Percentiles rank a stretch among this genome's conserved stretches.
phyloP scores from a whole-genome alignment of 2,329 filamentous ascomycete genomes.

The Alternaria brassicae region DNA sequence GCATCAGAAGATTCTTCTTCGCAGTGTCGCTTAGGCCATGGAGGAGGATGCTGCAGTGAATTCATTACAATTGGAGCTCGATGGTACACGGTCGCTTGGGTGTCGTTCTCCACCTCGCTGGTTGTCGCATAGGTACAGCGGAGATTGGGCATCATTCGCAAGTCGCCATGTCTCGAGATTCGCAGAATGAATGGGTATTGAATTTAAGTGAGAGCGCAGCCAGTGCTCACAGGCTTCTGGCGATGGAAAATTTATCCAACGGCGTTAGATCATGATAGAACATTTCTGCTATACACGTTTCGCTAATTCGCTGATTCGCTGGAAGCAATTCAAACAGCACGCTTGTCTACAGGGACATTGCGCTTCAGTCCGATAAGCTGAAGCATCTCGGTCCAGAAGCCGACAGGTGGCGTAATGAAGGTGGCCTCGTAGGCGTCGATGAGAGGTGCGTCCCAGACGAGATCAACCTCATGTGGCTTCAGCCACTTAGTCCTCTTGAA shows the following conservation, averaged over 20 bases:
- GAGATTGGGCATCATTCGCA: constrained; percentile 16
- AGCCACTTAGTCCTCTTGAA: constrained; percentile 63
- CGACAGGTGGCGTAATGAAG: constrained; percentile 52
- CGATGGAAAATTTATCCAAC: constrained; percentile 23
- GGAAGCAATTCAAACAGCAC: constrained; percentile 26
- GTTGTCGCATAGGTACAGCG: constrained; percentile 28
- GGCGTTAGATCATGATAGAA: constrained; percentile 15
- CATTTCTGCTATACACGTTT: constrained; percentile 3
- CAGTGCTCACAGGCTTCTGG: constrained; percentile 11
- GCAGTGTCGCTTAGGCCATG: constrained; percentile 3
- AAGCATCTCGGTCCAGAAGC: constrained; percentile 49
- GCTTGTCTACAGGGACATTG: constrained; percentile 39
- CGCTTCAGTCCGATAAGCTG: constrained; percentile 45
- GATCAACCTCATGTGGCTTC: constrained; percentile 59
- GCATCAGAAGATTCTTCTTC: background rate
- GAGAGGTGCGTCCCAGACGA: constrained; percentile 52
- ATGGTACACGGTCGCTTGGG: constrained; percentile 6
- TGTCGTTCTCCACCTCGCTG: constrained; percentile 11
- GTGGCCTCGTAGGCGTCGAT: constrained; percentile 50
- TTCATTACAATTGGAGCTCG: background rate
- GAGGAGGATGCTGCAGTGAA: background rate
- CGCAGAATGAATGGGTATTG: constrained; percentile 29
- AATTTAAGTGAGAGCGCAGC: constrained; percentile 19
- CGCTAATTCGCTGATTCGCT: background rate
- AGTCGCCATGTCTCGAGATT: background rate